Conservation (phyloP, 805 yeast species). For the Candida stauntonica region DNA sequence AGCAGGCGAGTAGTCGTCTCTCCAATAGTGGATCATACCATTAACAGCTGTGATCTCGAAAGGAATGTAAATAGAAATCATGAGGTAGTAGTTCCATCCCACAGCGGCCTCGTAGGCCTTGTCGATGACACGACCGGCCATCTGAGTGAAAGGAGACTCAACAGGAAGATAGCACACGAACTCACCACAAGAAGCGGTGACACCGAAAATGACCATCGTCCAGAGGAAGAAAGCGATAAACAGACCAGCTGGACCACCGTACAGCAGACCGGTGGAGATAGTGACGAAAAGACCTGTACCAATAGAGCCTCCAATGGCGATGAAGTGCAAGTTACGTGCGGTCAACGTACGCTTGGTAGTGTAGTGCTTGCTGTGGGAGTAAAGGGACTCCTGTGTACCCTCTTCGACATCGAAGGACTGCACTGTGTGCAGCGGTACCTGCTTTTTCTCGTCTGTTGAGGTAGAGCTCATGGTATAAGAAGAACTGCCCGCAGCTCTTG, state of each 20-base stretch:
- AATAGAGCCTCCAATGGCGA: constrained; percentile 62
- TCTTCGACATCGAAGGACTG: neutral
- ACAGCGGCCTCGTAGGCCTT: constrained; percentile 65
- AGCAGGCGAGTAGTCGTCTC: constrained; percentile 68
- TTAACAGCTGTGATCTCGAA: constrained; percentile 63
- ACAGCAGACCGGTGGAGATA: constrained; percentile 45
- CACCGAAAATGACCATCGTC: constrained; percentile 57
- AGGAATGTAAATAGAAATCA: constrained; percentile 54
- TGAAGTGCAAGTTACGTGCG: constrained; percentile 56
- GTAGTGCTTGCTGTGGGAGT: neutral
- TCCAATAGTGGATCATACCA: constrained; percentile 67
- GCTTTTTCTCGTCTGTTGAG: neutral
- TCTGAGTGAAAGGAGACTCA: constrained; percentile 58
- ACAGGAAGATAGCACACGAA: constrained; percentile 59
- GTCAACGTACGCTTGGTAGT: constrained; percentile 34
- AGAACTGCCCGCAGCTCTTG: neutral
- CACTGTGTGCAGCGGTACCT: neutral
- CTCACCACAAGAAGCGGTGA: constrained; percentile 60
- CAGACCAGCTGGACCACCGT: constrained; percentile 52
- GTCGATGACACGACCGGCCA: constrained; percentile 60
- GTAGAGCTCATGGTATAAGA: neutral
- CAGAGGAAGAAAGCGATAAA: constrained; percentile 58
- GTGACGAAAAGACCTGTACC: constrained; percentile 65
- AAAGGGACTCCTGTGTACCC: neutral
- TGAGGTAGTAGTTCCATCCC: constrained; percentile 59